These are phyloP conservation scores for Plasmodium chabaudi DNA, from an alignment of 169 alveolate genomes.

Conservation along the genomic window DNA sequence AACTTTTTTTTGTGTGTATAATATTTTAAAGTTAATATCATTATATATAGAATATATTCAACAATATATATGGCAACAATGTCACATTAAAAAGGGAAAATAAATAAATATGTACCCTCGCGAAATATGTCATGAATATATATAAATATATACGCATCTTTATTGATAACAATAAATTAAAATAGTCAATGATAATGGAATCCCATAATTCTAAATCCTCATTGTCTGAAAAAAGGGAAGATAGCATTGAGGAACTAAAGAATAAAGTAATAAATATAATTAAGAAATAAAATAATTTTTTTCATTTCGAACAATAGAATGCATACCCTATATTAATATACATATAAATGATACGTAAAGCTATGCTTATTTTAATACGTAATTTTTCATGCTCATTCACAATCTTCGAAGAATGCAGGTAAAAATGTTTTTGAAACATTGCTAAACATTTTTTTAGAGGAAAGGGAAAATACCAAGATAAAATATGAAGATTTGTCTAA, in stretches of 20 bases:
- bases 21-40: too few species aligned
- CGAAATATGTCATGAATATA: too few species aligned
- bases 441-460: slow-evolving; percentile 62
- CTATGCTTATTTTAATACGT: not conserved
- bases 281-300: not conserved
- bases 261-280: slow-evolving; percentile 29
- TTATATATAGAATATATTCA: too few species aligned
- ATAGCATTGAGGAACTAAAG: slow-evolving; percentile 14
- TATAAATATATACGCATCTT: too few species aligned
- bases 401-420: slow-evolving; percentile 20
- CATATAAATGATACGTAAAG: not conserved
- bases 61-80: too few species aligned
- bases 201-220: not conserved
- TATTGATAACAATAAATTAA: too few species aligned
- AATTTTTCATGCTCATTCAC: not conserved
- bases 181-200: not conserved
- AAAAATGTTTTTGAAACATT: slow-evolving; percentile 62
- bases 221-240: slow-evolving; percentile 14
- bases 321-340: not conserved
- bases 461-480: slow-evolving; percentile 38
- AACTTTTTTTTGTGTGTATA: too few species aligned
- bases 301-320: not conserved
- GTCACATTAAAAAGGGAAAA: too few species aligned
- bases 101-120: too few species aligned
- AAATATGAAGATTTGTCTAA: slow-evolving; percentile 56